Base-by-base conservation (phyloP, 768 basidiomycete species). In the Lactarius pseudohatsudake region DNA sequence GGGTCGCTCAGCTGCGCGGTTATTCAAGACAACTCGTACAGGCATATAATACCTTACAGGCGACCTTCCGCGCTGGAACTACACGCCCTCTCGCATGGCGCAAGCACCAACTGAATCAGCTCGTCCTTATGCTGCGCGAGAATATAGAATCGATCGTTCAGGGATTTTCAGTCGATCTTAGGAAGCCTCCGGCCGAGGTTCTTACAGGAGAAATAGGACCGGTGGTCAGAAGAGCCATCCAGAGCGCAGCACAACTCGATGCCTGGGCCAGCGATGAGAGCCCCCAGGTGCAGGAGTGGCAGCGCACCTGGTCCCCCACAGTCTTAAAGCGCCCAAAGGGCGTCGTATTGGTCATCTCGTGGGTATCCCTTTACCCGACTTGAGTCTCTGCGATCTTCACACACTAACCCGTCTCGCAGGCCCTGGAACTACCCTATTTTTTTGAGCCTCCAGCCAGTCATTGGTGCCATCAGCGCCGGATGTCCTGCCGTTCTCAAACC, bases 391-490 rank as follows among this genome's bases (percentile, higher is more conserved):
- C 47, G 10, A 26, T 50, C 11, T 30, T 43, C 26, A 65, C 54
- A 2, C 36, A n/a, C 16, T 8, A 56, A 16, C 22, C 40, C 22
- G 22, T 6, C 60, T 58, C 32, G 57, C 47, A 66, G 57, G 40
- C 67, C 68, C 56, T 64, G 56, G 57, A 57, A 69, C 30, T 69
- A 40, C 57, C 68, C 68, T 26, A 3, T 70, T n/a, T 28, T 43
- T 20, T 57, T 70, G 53, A 56, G 56, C 18, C 32, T 70, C 34
- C 63, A 64, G 30, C 65, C 69, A 9, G 4, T 70, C 1, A 56
- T 69, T 55, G 88, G 88, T 9, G 93, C 93, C 1, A 83, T 96
- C 47, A 88, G 92, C 0, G 90, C 92, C 2, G 94, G 94, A 7
- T 88, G 87, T 71, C 80, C 89, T 0, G 85, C 84, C 3, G 76